These are phyloP conservation scores for Oryza meyeriana DNA, from an alignment of 176 grass and related monocot genomes.

Conservation along the genomic window DNA sequence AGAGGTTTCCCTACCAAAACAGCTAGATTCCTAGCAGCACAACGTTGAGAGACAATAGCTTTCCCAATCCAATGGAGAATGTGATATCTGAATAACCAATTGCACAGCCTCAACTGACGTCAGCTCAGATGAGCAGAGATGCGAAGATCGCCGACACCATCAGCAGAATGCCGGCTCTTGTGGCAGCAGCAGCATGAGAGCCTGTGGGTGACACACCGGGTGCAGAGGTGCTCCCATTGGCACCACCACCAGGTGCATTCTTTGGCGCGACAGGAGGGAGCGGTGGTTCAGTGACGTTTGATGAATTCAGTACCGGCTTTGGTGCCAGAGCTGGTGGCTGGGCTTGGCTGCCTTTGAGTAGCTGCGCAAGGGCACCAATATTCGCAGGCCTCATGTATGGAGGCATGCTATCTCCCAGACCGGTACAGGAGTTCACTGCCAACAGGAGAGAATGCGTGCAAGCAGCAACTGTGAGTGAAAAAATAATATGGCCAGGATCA, in stretches of 20 bases:
- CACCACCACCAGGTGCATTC: neutral
- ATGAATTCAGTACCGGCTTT: constrained; percentile 22
- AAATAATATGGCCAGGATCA: neutral
- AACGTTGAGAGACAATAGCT: neutral
- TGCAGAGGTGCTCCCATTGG: neutral
- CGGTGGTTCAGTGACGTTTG: constrained; percentile 43
- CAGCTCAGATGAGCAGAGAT: constrained; percentile 33
- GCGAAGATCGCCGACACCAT: constrained; percentile 8
- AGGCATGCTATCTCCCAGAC: constrained; percentile 38
- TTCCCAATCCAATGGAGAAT: neutral
- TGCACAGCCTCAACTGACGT: neutral
- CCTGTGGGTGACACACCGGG: constrained; percentile 28
- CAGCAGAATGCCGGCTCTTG: constrained; percentile 19
- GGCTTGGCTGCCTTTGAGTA: neutral
- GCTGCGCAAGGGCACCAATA: constrained; percentile 10
- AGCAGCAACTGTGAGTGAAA: neutral
- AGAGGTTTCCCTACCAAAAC: neutral
- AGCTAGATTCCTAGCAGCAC: neutral
- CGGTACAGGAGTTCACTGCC: constrained; percentile 57
- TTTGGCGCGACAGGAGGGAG: constrained; percentile 36
- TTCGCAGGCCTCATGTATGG: constrained; percentile 25
- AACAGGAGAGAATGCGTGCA: neutral
- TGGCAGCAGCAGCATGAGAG: neutral
- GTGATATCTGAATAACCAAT: neutral
- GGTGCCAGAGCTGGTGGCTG: constrained; percentile 48